Base-by-base conservation (phyloP, 495 filamentous ascomycete genomes). In the Penicillium taxi region DNA sequence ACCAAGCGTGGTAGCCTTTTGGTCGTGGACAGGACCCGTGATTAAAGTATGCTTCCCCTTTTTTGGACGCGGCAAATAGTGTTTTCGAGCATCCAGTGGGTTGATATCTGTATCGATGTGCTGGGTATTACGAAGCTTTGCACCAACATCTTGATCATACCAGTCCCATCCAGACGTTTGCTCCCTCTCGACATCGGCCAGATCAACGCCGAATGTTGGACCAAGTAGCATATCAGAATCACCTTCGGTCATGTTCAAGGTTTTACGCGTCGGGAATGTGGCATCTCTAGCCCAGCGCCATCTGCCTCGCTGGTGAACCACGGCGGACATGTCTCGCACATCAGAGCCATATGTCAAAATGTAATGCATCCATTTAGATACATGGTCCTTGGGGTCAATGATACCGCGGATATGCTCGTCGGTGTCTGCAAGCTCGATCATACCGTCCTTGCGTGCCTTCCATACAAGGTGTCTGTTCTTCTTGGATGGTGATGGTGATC, bases 81-180 rank as follows among this genome's bases (percentile, higher is more conserved):
- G 38, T 11, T 40, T 48, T 9, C 42, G 46, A 16, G 53, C 52
- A 21, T 52, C 34, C 2, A 38, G 44, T 20, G 65, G 61, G 8
- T 56, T 46, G 5, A 62, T 48, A 7, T 35, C 52, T 17, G 18
- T 23, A 5, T 53, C 30, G n/a, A 52, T 6, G 14, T 36, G 48
- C 46, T 69, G 78, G 26, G 44, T 54, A 23, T 56, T 46, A 5
- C 48, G 55, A 23, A 77, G 72, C 6, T 16, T 32, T 9, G 48
- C 46, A 24, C 60, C 57, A 13, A 58, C 55, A 14, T 59, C 58
- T 16, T 59, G 35, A 9, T 59, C 50, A 36, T 69, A 61, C 77
- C 75, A 80, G 37, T 67, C 57, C 72, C 72, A 77, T n/a, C 62
- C 66, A 9, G 44, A 41, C 0, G 61, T 66, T 30, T 59, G 58